Conservation (phyloP, 768 basidiomycete genomes). For the Sporobolomyces roseus region DNA sequence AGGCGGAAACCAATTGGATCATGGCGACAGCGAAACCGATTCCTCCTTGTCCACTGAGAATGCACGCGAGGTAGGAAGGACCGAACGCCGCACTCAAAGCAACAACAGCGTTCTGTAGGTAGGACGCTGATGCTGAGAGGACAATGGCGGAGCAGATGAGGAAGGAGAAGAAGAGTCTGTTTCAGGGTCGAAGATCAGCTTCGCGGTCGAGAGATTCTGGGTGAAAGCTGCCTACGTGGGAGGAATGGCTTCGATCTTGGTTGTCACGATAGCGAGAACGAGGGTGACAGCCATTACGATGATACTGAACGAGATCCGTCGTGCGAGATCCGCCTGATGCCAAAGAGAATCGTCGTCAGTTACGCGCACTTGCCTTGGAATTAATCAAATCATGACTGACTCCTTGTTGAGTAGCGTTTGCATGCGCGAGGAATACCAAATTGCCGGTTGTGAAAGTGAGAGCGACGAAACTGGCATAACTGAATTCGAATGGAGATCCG, state of each 20-base stretch:
- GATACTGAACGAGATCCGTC: conserved; percentile 26
- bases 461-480: conserved; percentile 28
- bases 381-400: too few relatives aligned
- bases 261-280: conserved; percentile 30
- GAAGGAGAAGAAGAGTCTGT: conserved; percentile 35
- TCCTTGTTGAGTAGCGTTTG: conserved; percentile 36
- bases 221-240: conserved; percentile 5
- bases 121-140: conserved; percentile 35
- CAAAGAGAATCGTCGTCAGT: too few relatives aligned
- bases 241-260: conserved; percentile 20
- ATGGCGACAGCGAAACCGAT: conserved; percentile 42
- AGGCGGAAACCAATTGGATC: conserved; percentile 41
- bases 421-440: conserved; percentile 36
- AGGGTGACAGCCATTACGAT: conserved; percentile 17
- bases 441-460: conserved; percentile 39
- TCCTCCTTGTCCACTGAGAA: conserved; percentile 42
- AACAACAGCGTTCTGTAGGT: conserved; percentile 40
- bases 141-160: conserved; percentile 32
- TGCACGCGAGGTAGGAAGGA: conserved; percentile 41
- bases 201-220: neutral
- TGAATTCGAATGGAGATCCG: conserved; percentile 23
- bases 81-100: conserved; percentile 38
- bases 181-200: neutral
- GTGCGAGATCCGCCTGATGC: conserved; percentile 33
- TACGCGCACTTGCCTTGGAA: too few relatives aligned